These are phyloP conservation scores for Trichoderma koningiopsis DNA, from an alignment of 2,329 filamentous ascomycete species.

Conservation along the genomic window DNA sequence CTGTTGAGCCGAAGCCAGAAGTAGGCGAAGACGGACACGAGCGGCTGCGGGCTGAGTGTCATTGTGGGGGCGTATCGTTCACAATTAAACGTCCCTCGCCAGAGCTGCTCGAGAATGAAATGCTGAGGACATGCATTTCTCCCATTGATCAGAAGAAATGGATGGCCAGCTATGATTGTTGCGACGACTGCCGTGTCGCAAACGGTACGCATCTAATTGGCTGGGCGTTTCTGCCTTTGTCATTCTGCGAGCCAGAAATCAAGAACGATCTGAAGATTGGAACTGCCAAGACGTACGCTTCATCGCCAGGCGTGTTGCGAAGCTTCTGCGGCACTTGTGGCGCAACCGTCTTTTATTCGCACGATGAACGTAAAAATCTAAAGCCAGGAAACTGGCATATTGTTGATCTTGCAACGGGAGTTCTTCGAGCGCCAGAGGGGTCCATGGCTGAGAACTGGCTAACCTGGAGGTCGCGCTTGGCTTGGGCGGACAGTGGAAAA, in stretches of 20 bases:
- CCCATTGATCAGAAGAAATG: constrained; percentile 46
- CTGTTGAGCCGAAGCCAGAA: constrained; percentile 36
- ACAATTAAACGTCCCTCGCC: constrained; percentile 45
- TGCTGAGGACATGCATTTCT: constrained; percentile 41
- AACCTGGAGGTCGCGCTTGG: constrained; percentile 46
- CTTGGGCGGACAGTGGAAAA: constrained; percentile 40
- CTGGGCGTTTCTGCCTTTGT: constrained; percentile 48
- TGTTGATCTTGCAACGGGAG: constrained; percentile 47
- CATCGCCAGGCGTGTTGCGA: constrained; percentile 43
- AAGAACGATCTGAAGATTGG: constrained; percentile 43
- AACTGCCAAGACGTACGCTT: constrained; percentile 48
- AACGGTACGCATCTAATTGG: constrained; percentile 45
- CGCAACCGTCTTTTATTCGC: constrained; percentile 46
- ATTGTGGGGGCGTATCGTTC: constrained; percentile 52
- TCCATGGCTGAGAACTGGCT: constrained; percentile 50
- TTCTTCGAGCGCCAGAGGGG: constrained; percentile 49
- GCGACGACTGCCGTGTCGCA: constrained; percentile 49
- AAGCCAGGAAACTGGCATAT: constrained; percentile 39
- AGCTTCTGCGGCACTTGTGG: constrained; percentile 52
- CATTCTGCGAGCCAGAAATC: constrained; percentile 42
- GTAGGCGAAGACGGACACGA: constrained; percentile 42
- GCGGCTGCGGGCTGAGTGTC: constrained; percentile 47
- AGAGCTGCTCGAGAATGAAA: constrained; percentile 36
- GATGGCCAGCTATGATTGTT: constrained; percentile 46
- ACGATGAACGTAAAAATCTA: constrained; percentile 33